Base-by-base conservation (phyloP, 805 yeast genomes). In the Wickerhamomyces queroliae region DNA sequence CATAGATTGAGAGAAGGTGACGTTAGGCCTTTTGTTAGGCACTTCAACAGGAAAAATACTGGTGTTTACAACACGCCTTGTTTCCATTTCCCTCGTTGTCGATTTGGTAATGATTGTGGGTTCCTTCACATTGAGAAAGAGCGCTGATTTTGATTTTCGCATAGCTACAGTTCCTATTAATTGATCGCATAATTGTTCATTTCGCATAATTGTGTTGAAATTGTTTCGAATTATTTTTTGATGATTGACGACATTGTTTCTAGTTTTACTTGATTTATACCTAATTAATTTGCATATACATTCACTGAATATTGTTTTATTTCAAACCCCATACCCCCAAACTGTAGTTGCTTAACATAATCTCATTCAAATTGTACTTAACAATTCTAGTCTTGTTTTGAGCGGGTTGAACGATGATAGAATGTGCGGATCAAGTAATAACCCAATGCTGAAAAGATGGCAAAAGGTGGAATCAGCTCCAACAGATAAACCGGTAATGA, bases 391-490 rank as follows among this genome's bases (percentile, higher is more conserved):
- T 31, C 25, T 31, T 31, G 24, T 21, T 21, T 21, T 5, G 25
- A n/a, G 2, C 19, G 26, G 10, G 20, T 32, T n/a, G 25, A 10
- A 7, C 16, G 12, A 15, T 22, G 19, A 22, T 21, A 15, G 12
- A n/a, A 21, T 21, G 19, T 21, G 7, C 26, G 19, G 7, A 21
- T 21, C 2, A 32, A 6, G 19, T 9, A 21, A 7, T n/a, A n/a
- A n/a, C 33, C 33, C 2, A 30, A 13, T 18, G 52, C 52, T 13
- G 48, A 39, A 7, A 51, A 33, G 1, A 51, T 35, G 4, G 66
- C 74, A 43, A 67, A 52, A 3, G 70, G 70, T n/a, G 74, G 74
- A 39, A 70, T 54, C 33, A 58, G 59, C 39, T 65, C 69, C 4
- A 65, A 27, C 5, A 55, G 15, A 17, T 61, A 58, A 16, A 57